Conservation (phyloP, 2,329 filamentous ascomycete genomes). For the Peltaster fructicola region DNA sequence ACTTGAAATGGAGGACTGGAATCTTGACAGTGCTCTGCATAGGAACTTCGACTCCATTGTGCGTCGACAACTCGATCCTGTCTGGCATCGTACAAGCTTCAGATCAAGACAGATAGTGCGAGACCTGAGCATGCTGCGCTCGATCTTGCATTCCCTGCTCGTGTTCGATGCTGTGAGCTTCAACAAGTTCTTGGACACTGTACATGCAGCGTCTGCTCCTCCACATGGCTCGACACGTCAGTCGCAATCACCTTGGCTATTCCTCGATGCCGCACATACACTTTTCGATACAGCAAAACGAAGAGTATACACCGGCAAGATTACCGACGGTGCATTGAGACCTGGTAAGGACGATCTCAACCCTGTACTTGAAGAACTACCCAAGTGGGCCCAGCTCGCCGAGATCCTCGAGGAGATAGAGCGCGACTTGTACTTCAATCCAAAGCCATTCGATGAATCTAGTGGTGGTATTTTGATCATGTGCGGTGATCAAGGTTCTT, state of each 20-base stretch:
- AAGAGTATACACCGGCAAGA: conserved; percentile 64
- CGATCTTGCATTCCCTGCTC: conserved; percentile 63
- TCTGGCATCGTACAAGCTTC: conserved; percentile 93
- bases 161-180: conserved; percentile 83
- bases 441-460: conserved; percentile 57
- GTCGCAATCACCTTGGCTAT: conserved; percentile 88
- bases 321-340: conserved; percentile 39
- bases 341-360: conserved; percentile 44
- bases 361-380: conserved; percentile 80
- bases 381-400: conserved; percentile 81
- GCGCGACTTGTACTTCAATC: conserved; percentile 71
- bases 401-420: conserved; percentile 90
- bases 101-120: conserved; percentile 89
- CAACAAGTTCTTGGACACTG: conserved; percentile 82
- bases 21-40: conserved; percentile 77
- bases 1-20: conserved; percentile 94
- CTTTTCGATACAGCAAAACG: conserved; percentile 83
- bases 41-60: conserved; percentile 84
- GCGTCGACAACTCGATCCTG: conserved; percentile 76
- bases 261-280: conserved; percentile 83
- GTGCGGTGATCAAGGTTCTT: conserved; percentile 78
- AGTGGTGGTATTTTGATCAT: conserved; percentile 90
- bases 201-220: conserved; percentile 77
- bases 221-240: conserved; percentile 74
- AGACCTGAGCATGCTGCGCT: conserved; percentile 67